Conservation (phyloP, 192 early-diverging fungal genomes). For the Pecoramyces ruminantium region DNA sequence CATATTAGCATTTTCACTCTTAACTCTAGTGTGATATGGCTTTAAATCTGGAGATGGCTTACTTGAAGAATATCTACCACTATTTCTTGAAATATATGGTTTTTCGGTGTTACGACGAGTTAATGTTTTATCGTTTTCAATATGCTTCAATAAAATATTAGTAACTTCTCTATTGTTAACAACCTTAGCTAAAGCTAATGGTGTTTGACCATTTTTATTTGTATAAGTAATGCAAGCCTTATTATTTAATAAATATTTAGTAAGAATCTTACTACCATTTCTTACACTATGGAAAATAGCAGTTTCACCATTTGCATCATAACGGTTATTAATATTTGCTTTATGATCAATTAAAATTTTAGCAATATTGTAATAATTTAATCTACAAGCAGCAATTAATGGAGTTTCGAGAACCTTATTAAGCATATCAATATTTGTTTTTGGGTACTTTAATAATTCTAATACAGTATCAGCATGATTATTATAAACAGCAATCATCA, state of each 20-base stretch:
- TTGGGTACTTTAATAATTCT: not conserved
- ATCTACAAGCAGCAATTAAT: not conserved
- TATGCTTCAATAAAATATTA: not conserved
- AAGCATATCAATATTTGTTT: not conserved
- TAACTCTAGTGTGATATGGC: not conserved
- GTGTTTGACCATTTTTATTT: not conserved
- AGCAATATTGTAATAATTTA: not conserved
- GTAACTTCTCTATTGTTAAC: not conserved
- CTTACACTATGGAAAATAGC: not conserved
- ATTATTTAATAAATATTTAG: not conserved
- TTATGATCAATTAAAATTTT: not conserved
- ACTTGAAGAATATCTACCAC: not conserved
- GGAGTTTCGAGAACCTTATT: not conserved
- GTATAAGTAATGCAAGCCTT: not conserved
- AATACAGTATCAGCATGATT: not conserved
- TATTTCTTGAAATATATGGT: not conserved
- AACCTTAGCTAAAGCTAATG: not conserved
- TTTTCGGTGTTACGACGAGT: not conserved
- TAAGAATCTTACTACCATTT: not conserved
- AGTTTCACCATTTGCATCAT: not conserved
- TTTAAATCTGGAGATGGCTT: not conserved
- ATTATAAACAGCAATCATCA: not conserved
- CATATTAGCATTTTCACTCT: not conserved
- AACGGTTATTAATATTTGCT: not conserved
- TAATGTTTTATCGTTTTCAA: not conserved